phyloP scores from a whole-genome alignment of 2,329 filamentous ascomycete genomes.

The Aspergillus amoenus region DNA sequence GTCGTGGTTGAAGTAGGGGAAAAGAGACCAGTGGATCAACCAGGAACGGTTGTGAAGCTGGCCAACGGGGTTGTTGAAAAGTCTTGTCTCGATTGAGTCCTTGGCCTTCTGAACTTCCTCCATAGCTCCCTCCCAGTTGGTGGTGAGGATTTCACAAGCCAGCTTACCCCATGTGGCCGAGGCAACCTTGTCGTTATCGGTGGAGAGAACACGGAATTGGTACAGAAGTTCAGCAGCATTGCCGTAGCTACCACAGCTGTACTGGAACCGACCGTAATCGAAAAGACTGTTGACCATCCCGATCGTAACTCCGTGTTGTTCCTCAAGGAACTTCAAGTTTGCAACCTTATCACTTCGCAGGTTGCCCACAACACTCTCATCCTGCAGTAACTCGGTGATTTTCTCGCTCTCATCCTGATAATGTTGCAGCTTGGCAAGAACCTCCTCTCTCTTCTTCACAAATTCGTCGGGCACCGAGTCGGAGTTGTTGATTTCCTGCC shows the following conservation, averaged over 20 bases:
- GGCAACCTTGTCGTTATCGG: constrained; percentile 95
- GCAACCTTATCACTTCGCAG: constrained; percentile 95
- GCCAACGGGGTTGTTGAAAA: constrained; percentile 93
- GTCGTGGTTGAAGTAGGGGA: constrained; percentile 98
- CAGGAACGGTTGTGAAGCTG: constrained; percentile 96
- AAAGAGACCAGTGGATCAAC: constrained; percentile 97
- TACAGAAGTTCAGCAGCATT: constrained; percentile 91
- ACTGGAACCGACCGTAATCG: constrained; percentile 96
- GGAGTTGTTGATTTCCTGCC: constrained; percentile 83
- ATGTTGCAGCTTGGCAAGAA: constrained; percentile 77
- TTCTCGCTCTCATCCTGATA: constrained; percentile 85
- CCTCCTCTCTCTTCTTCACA: constrained; percentile 82
- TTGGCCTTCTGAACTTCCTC: constrained; percentile 89
- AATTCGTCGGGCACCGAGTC: constrained; percentile 80
- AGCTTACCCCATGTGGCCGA: constrained; percentile 98
- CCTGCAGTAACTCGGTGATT: constrained; percentile 80
- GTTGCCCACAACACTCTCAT: constrained; percentile 87
- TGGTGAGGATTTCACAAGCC: constrained; percentile 89
- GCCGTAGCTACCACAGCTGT: constrained; percentile 92
- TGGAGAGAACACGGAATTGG: constrained; percentile 96
- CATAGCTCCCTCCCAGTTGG: constrained; percentile 91
- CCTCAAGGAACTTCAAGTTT: constrained; percentile 97
- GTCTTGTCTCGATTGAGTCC: constrained; percentile 87
- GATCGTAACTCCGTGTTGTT: constrained; percentile 88
- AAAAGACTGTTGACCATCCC: constrained; percentile 96